Evolutionary conservation across 208 protist species (phyloP), one percentile per base, ranked within the genome.

Genomic region (Trypanosoma avium): DNA sequence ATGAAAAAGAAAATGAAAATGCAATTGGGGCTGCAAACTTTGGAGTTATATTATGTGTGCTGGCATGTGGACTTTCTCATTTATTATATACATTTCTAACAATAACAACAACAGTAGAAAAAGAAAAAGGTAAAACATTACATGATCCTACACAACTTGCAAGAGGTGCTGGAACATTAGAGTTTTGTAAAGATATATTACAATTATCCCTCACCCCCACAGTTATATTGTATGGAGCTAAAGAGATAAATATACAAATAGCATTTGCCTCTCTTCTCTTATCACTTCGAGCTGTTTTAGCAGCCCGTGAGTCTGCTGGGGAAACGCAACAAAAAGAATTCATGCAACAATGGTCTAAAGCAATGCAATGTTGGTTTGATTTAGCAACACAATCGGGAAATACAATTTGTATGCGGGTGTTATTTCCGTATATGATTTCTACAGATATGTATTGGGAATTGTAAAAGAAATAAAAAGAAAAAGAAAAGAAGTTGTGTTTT

Each of bases 311-410:
- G 54, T 26, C 40, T 21, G 38, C 27, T 3, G 45, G 32, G 0
- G 63, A 70, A 45, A 21, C 30, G 10, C 36, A n/a, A 22, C 45
- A 63, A 43, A 22, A 47, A 36, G 8, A 21, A 21, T 19, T 70
- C 2, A 35, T 56, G 8, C 35, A 29, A 29, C 29, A 53, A 36
- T 63, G 53, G 55, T 27, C 15, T 4, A 38, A 12, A 26, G 10
- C 33, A 38, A 46, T 63, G 45, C 64, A 45, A 32, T 46, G 47
- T 36, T 61, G 53, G 53, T 63, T 70, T 63, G 64, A 70, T 56
- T 57, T 63, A 36, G 36, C 64, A 7, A 57, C 36, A 15, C 55
- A 63, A 12, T 56, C 54, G 17, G 24, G 33, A 2, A 70, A 70
- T 43, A 22, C 46, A 9, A 27, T 29, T 10, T 70, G 64, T 45